Conservation (phyloP, 2,329 filamentous ascomycete species). For the Mycocentrospora acerina region DNA sequence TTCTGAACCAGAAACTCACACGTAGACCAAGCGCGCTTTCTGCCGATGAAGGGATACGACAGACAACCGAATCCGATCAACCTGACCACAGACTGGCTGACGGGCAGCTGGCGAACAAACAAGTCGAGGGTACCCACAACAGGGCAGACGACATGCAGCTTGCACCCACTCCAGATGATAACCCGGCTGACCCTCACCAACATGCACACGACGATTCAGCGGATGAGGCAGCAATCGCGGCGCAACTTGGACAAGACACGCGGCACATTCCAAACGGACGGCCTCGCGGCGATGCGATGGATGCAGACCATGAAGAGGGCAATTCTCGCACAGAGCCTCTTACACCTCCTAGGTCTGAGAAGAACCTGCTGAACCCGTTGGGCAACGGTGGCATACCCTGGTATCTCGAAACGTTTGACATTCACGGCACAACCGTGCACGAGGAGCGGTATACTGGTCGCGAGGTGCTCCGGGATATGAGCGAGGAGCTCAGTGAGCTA, state of each 20-base stretch:
- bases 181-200: slow-evolving; percentile 29
- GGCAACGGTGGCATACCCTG: slow-evolving; percentile 74
- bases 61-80: slow-evolving; percentile 21
- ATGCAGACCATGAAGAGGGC: slow-evolving; percentile 17
- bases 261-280: slow-evolving; percentile 21
- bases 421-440: slow-evolving; percentile 75
- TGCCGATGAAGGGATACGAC: slow-evolving; percentile 22
- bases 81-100: slow-evolving; percentile 10
- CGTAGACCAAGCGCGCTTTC: slow-evolving; percentile 49
- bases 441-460: slow-evolving; percentile 72
- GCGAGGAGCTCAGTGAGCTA: slow-evolving; percentile 86
- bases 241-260: slow-evolving; percentile 35
- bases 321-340: slow-evolving; percentile 50
- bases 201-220: slow-evolving; percentile 33
- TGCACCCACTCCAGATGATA: slow-evolving; percentile 40
- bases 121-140: slow-evolving; percentile 12
- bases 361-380: slow-evolving; percentile 51
- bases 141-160: slow-evolving; percentile 28
- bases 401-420: slow-evolving; percentile 82
- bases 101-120: slow-evolving; percentile 13
- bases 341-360: slow-evolving; percentile 63
- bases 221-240: slow-evolving; percentile 40
- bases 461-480: slow-evolving; percentile 71
- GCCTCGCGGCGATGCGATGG: slow-evolving; percentile 18
- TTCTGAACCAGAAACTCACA: slow-evolving; percentile 66